Base-by-base conservation (phyloP, 2,329 filamentous ascomycete species). In the Neonectria punicea region DNA sequence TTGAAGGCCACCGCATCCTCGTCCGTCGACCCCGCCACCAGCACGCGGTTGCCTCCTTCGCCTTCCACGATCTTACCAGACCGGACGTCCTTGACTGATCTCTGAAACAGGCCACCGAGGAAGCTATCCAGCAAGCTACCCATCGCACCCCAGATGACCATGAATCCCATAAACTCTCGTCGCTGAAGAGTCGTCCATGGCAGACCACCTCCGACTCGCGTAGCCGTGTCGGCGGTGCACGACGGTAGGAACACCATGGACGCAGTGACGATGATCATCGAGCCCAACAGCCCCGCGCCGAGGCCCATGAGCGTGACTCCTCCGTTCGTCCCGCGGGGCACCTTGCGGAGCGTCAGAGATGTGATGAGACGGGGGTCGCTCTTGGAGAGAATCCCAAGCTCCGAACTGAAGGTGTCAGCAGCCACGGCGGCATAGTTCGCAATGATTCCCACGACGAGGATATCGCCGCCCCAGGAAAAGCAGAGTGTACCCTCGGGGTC, bases 391-490 rank as follows among this genome's bases (percentile, higher is more conserved):
- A 99, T 99, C 14, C 96, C 96, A 20, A 99, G 89, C 82, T 99
- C 96, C 11, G 94, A 97, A 62, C 92, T 94, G 78, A 98, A 96
- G 0, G 96, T 99, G 78, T 99, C 96, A 54, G 95, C 93, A 20
- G 93, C 90, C 10, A 97, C 94, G 53, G 93, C 93, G 28, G 94
- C 95, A 75, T 99, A 99, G 81, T 97, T 95, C 46, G 89, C 88
- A 70, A 92, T 87, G 70, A 92, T 90, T 13, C 90, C 90, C 20
- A 91, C 75, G 11, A 90, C 81, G 4, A 91, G 81, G 5, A 91
- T 77, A 73, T 91, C 89, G 39, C 89, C 89, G 53, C 82, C 82
- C 87, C 87, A 90, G 0, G 83, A 79, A 74, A 83, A 90, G 79
- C 88, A 90, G 58, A 85, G 76, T 14, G 82, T 83, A 60, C 84